Evolutionary conservation across 176 grass and related monocot genomes (phyloP).

Genomic region (Oryza australiensis): DNA sequence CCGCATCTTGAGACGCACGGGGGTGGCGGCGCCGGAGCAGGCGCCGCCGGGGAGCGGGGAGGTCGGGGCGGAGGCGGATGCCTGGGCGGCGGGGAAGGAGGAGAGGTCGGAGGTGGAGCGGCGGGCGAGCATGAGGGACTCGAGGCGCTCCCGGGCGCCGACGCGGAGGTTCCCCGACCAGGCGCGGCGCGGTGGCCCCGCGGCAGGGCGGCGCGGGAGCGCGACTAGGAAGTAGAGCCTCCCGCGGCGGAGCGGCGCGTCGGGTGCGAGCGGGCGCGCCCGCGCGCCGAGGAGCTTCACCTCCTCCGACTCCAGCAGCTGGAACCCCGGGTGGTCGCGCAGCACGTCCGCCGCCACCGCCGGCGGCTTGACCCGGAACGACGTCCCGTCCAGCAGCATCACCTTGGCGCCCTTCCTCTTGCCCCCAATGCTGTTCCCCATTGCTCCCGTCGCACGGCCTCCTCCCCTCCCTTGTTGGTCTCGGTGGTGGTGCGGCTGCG

Average conservation of each 20-base stretch:
- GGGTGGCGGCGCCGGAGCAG: slow-evolving; percentile 17
- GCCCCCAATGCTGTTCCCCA: slow-evolving; percentile 86
- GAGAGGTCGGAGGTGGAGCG: slow-evolving; percentile 81
- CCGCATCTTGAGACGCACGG: slow-evolving; percentile 60
- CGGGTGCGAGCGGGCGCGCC: slow-evolving; percentile 50
- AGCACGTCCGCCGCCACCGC: slow-evolving; percentile 57
- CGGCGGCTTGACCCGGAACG: slow-evolving; percentile 73
- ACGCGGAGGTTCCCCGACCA: slow-evolving; percentile 77
- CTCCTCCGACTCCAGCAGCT: slow-evolving; percentile 69
- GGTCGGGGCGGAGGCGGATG: slow-evolving; percentile 41
- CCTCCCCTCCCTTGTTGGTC: neutral
- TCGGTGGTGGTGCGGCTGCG: neutral
- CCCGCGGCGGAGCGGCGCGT: slow-evolving; percentile 50
- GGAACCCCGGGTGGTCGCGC: slow-evolving; percentile 63
- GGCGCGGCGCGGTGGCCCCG: slow-evolving; percentile 36
- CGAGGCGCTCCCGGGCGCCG: slow-evolving; percentile 76
- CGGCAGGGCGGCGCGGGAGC: slow-evolving; percentile 51
- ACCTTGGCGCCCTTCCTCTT: slow-evolving; percentile 77
- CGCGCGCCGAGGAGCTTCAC: slow-evolving; percentile 72
- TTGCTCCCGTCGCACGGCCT: neutral
- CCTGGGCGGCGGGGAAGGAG: slow-evolving; percentile 27
- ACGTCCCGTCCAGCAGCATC: slow-evolving; percentile 89
- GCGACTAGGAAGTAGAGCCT: slow-evolving; percentile 84
- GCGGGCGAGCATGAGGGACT: slow-evolving; percentile 79
- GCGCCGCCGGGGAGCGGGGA: slow-evolving; percentile 7